Percentiles rank a stretch among this genome's conserved stretches.
Evolutionary conservation across 495 filamentous ascomycete species (phyloP).

Genomic region (Usnea hakonensis): DNA sequence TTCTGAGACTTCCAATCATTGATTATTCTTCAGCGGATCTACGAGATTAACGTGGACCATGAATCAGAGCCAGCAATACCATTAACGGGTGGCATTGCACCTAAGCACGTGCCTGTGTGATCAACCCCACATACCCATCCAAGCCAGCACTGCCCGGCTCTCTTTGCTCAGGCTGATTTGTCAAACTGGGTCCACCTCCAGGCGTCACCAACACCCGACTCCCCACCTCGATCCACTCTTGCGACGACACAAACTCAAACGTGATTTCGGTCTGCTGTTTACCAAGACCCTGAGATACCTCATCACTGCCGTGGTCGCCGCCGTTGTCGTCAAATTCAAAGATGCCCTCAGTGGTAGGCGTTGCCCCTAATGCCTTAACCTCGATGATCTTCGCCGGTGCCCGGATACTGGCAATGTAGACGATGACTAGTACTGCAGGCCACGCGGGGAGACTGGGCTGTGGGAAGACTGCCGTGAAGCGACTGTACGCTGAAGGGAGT

Average conservation of each 20-base stretch:
- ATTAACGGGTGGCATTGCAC: background rate
- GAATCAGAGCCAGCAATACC: background rate
- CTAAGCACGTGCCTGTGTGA: constrained; percentile 7
- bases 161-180: constrained; percentile 25
- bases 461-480: constrained; percentile 45
- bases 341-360: constrained; percentile 36
- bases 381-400: constrained; percentile 63
- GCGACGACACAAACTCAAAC: constrained; percentile 64
- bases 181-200: constrained; percentile 31
- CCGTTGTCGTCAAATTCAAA: constrained; percentile 54
- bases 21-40: background rate
- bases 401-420: constrained; percentile 82
- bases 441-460: constrained; percentile 36
- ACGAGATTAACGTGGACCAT: background rate
- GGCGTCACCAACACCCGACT: constrained; percentile 71
- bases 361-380: constrained; percentile 38
- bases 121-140: constrained; percentile 42
- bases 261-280: constrained; percentile 51
- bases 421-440: constrained; percentile 60
- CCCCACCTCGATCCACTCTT: constrained; percentile 81
- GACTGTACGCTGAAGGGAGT: constrained; percentile 38
- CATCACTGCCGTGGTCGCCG: constrained; percentile 32
- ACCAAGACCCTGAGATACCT: constrained; percentile 14
- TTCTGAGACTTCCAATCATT: background rate
- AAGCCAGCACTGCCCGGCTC: constrained; percentile 29